These are phyloP conservation scores for Brassica nigra DNA, from an alignment of 345 rosid species.

Conservation along the genomic window DNA sequence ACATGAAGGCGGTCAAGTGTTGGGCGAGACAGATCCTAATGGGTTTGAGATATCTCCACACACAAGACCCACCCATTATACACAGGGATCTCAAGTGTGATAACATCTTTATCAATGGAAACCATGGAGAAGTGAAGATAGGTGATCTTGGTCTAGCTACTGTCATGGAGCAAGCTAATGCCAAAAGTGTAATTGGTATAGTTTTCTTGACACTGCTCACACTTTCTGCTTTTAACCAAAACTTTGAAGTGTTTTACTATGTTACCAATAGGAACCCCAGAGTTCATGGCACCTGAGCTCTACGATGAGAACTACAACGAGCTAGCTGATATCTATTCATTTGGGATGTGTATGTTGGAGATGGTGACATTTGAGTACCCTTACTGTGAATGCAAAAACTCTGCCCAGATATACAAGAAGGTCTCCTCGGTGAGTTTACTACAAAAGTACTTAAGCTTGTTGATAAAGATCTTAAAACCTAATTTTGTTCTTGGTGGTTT, in stretches of 20 bases:
- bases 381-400: background rate
- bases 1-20: slow-evolving; percentile 79
- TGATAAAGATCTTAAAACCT: background rate
- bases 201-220: slow-evolving; percentile 24
- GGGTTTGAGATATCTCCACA: slow-evolving; percentile 80
- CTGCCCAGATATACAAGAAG: background rate
- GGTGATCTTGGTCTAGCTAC: slow-evolving; percentile 97
- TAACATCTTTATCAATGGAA: slow-evolving; percentile 90
- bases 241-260: background rate
- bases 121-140: slow-evolving; percentile 94
- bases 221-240: background rate
- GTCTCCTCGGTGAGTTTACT: slow-evolving; percentile 1
- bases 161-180: slow-evolving; percentile 85
- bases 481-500: background rate
- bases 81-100: slow-evolving; percentile 97
- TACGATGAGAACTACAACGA: background rate
- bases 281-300: background rate
- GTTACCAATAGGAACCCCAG: slow-evolving; percentile 1
- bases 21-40: slow-evolving; percentile 91
- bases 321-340: background rate
- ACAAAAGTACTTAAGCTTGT: background rate
- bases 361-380: background rate
- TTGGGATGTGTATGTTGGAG: slow-evolving; percentile 1
- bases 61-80: slow-evolving; percentile 81
- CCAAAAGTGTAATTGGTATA: slow-evolving; percentile 91